A percentile compares a stretch with the other conserved stretches of the same genome.
phyloP scores from a whole-genome alignment of 1,284 basidiomycete genomes.

The Neonothopanus nambi region DNA sequence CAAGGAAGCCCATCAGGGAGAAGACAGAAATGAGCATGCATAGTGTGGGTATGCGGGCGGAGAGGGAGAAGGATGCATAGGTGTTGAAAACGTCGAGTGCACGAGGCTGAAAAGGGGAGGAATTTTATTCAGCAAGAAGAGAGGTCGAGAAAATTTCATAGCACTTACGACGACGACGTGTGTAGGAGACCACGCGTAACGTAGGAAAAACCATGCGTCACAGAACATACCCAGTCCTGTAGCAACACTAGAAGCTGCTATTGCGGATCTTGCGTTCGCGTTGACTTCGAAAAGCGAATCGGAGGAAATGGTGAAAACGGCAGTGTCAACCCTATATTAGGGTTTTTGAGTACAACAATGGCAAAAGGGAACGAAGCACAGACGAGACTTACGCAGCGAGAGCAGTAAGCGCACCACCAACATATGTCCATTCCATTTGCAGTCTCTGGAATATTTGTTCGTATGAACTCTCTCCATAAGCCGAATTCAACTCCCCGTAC shows the following conservation, averaged over 20 bases:
- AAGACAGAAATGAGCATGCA: slow-evolving; percentile 54
- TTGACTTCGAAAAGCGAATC: slow-evolving; percentile 50
- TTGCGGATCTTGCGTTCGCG: slow-evolving; percentile 41
- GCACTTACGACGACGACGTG: slow-evolving; percentile 51
- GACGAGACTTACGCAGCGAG: slow-evolving; percentile 45
- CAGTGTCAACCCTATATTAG: slow-evolving; percentile 43
- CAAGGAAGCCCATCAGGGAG: slow-evolving; percentile 58
- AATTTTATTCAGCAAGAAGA: neutral
- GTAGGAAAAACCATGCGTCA: slow-evolving; percentile 62
- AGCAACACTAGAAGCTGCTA: slow-evolving; percentile 56
- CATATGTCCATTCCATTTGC: slow-evolving; percentile 52
- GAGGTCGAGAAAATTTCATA: too few species aligned
- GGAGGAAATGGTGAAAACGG: slow-evolving; percentile 61
- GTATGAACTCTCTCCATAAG: slow-evolving; percentile 24
- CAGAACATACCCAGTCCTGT: slow-evolving; percentile 62
- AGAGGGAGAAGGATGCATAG: slow-evolving; percentile 56
- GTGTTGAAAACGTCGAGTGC: neutral
- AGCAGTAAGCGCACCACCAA: slow-evolving; percentile 50
- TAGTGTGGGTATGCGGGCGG: slow-evolving; percentile 59
- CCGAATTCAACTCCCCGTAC: slow-evolving; percentile 45
- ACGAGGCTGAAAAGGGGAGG: neutral
- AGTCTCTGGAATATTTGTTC: slow-evolving; percentile 44
- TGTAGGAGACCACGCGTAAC: slow-evolving; percentile 52
- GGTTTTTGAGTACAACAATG: neutral
- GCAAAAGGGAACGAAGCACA: neutral